phyloP scores from a whole-genome alignment of 805 yeast genomes.

The Wickerhamomyces chaumierensis region DNA sequence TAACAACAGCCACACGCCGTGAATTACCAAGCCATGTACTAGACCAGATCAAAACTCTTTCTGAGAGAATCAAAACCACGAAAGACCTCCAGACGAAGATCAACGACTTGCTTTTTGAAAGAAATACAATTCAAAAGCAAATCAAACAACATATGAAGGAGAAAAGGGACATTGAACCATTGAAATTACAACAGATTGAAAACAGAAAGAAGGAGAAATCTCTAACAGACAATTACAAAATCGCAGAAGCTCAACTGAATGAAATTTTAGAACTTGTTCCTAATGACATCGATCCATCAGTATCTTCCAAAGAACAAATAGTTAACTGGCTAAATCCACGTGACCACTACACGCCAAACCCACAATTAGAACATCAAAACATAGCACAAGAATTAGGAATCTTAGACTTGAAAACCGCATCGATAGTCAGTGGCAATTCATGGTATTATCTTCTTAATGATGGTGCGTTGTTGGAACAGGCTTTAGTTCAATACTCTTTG shows the following conservation, averaged over 20 bases:
- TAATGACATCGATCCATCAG: constrained; percentile 42
- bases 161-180: constrained; percentile 5
- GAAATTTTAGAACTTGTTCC: constrained; percentile 45
- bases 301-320: constrained; percentile 30
- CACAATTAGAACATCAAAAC: constrained; percentile 44
- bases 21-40: constrained; percentile 14
- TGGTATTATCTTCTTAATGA: constrained; percentile 81
- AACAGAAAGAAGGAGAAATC: constrained; percentile 15
- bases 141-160: constrained; percentile 16
- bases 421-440: constrained; percentile 67
- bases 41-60: constrained; percentile 18
- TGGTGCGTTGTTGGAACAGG: constrained; percentile 85
- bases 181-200: constrained; percentile 9
- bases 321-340: constrained; percentile 40
- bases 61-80: constrained; percentile 16
- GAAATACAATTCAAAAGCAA: constrained; percentile 19
- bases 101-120: constrained; percentile 17
- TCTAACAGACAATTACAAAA: constrained; percentile 8
- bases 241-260: constrained; percentile 26
- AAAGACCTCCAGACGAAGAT: constrained; percentile 14
- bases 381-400: constrained; percentile 62
- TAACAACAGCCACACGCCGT: constrained; percentile 23
- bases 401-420: constrained; percentile 60
- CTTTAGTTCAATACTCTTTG: constrained; percentile 71
- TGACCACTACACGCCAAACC: constrained; percentile 16